Evolutionary conservation across 306 rosid species (phyloP).

Genomic region (Acacia melanoxylon): DNA sequence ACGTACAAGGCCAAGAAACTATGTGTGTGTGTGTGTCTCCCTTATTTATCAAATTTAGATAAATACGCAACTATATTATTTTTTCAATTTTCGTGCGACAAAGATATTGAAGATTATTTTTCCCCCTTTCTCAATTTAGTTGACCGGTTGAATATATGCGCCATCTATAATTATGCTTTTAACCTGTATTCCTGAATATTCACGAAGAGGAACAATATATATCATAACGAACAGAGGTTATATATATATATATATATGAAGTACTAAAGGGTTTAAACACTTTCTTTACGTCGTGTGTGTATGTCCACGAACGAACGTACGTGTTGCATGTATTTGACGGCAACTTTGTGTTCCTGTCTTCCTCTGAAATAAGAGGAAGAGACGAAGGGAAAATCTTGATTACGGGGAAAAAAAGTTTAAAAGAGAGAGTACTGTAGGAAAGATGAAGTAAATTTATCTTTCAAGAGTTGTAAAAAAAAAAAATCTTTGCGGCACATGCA

Average conservation of each 20-base stretch:
- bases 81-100: background rate
- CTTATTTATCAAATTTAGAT: background rate
- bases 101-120: background rate
- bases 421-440: background rate
- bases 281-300: too few relatives aligned
- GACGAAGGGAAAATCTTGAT: background rate
- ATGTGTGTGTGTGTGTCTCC: background rate
- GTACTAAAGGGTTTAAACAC: too few relatives aligned
- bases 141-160: background rate
- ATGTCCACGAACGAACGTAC: too few relatives aligned
- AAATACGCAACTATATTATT: background rate
- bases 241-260: too few relatives aligned
- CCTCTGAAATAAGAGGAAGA: background rate
- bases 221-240: too few relatives aligned
- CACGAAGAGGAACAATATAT: too few relatives aligned
- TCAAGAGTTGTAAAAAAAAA: background rate
- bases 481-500: background rate
- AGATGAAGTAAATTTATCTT: background rate
- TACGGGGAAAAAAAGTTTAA: too few relatives aligned
- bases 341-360: too few relatives aligned
- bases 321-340: too few relatives aligned
- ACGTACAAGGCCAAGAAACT: background rate
- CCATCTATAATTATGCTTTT: too few relatives aligned
- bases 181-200: too few relatives aligned
- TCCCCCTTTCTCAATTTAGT: background rate